Base-by-base conservation (phyloP, 768 basidiomycete genomes). In the Hypholoma fasciculare region DNA sequence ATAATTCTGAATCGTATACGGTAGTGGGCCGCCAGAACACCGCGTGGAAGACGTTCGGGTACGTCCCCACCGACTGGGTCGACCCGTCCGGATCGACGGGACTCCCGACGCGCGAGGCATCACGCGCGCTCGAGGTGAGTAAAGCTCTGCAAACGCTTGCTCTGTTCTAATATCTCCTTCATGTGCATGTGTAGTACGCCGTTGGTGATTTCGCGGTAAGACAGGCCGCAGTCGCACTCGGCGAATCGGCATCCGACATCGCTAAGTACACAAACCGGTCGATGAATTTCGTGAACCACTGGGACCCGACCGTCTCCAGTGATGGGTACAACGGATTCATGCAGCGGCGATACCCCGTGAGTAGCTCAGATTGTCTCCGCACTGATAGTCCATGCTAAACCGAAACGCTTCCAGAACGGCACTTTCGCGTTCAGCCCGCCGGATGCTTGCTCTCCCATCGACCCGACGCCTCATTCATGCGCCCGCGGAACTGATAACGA, bases 181-280 rank as follows among this genome's bases (percentile, higher is more conserved):
- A 3, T 34, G 30, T 6, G 9, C 30, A 5, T 26, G 11, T 17
- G 17, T 55, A 81, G 78, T 83, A 82, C 59, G 73, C 81, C 6
- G 65, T 82, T 1, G 76, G 77, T 7, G 82, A 83, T 62, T 83
- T 83, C 52, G 80, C 79, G 2, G 81, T 82, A 19, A 79, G 80
- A 19, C 80, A 82, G 68, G 79, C 81, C n/a, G 80, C 67, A 1
- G 64, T 76, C 3, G 74, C 73, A 12, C 63, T 82, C 11, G 66
- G 68, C 30, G 80, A 81, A 61, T 67, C 75, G 0, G 40, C 62
- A 13, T 69, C 56, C 19, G 78, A 80, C 59, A 68, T 80, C 14
- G 65, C 65, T 0, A 76, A 74, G 50, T 83, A 82, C 65, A 68
- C 76, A 3, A 81, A 82, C 64, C 70, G 80, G 26, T 80, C 80